These are phyloP conservation scores for Parsonsia alboflavescens DNA, from an alignment of 257 asterid species.

Conservation along the genomic window DNA sequence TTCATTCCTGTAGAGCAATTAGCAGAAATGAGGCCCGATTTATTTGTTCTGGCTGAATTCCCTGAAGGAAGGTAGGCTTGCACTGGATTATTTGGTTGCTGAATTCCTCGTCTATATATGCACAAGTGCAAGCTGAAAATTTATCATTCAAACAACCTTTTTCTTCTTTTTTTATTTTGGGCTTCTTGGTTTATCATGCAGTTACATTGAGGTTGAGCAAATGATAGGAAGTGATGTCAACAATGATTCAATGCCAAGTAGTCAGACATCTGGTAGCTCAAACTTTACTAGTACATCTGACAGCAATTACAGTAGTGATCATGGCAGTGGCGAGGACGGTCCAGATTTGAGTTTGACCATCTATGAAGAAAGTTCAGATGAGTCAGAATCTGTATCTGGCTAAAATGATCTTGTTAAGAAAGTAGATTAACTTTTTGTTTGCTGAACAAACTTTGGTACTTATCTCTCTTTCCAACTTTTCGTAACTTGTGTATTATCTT, in stretches of 20 bases:
- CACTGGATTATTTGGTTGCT: background rate
- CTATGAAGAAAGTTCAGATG: conserved; percentile 52
- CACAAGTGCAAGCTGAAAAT: background rate
- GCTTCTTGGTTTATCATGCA: conserved; percentile 17
- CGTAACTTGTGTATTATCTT: background rate
- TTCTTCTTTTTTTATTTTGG: background rate
- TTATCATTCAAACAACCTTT: background rate
- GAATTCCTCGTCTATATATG: conserved; percentile 2
- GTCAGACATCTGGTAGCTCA: conserved; percentile 38
- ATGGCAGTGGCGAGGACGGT: conserved; percentile 52
- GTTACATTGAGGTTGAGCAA: conserved; percentile 25
- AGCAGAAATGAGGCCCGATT: conserved; percentile 52
- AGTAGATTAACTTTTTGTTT: background rate
- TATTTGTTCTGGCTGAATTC: conserved; percentile 61
- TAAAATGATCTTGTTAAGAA: background rate
- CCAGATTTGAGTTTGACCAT: conserved; percentile 25
- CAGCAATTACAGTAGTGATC: conserved; percentile 52
- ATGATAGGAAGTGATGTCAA: conserved; percentile 14
- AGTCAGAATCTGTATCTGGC: conserved; percentile 35
- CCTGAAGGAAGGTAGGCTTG: conserved; percentile 56
- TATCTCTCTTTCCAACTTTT: background rate
- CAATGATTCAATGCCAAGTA: conserved; percentile 28
- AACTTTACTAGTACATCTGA: conserved; percentile 36
- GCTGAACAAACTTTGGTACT: conserved; percentile 5
- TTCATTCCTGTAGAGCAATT: conserved; percentile 49